These are phyloP conservation scores for Dendrocalamus latiflorus DNA, from an alignment of 202 grass and related monocot species.

Conservation along the genomic window DNA sequence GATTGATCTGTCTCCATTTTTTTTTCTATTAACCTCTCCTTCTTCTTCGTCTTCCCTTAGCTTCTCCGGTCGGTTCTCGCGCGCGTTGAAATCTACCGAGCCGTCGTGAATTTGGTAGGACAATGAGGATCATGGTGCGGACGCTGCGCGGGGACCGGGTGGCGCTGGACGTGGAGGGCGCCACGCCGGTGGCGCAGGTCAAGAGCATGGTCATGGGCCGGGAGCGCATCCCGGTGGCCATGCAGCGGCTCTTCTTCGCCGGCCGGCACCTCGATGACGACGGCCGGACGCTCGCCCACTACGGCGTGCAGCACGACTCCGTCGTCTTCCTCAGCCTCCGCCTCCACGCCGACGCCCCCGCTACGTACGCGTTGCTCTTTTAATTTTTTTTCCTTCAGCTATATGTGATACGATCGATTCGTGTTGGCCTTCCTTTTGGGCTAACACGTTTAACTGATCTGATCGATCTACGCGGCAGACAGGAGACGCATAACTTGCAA, in stretches of 20 bases:
- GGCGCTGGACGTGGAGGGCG: constrained; percentile 33
- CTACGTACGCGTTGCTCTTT: constrained; percentile 7
- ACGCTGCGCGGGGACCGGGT: constrained; percentile 48
- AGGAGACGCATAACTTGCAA: background rate
- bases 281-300: background rate
- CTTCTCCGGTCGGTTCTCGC: background rate
- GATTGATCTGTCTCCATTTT: background rate
- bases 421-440: background rate
- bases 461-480: background rate
- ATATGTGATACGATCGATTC: background rate
- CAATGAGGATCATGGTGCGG: constrained; percentile 48
- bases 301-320: constrained; percentile 30
- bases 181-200: constrained; percentile 30
- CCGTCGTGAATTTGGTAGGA: background rate
- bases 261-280: constrained; percentile 42
- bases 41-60: background rate
- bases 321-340: constrained; percentile 47
- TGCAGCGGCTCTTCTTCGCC: constrained; percentile 44
- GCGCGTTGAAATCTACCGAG: background rate
- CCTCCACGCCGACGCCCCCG: constrained; percentile 1
- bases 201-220: constrained; percentile 34
- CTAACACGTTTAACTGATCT: background rate
- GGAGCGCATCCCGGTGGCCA: constrained; percentile 17
- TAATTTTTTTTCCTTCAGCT: background rate
- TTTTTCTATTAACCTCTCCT: background rate